Percentiles rank a stretch among this genome's conserved stretches.
Evolutionary conservation across 2,329 filamentous ascomycete genomes (phyloP).

Genomic region (Trichothecium roseum): DNA sequence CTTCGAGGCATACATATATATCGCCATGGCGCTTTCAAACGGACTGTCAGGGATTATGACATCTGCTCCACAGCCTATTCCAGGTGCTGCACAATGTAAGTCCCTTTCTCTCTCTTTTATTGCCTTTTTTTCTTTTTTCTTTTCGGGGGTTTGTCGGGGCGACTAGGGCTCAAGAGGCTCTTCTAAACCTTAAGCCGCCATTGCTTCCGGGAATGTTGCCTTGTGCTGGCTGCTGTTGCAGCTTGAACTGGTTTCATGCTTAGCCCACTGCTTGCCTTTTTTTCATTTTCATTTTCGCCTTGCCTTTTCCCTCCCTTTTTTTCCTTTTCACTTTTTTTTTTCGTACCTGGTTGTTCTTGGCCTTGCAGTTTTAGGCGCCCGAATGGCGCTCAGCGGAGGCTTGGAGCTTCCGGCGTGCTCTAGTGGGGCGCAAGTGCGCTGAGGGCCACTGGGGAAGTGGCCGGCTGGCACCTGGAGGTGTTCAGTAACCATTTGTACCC

Average conservation of each 20-base stretch:
- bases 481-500: too few relatives aligned
- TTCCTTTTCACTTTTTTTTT: too few relatives aligned
- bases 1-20: too few relatives aligned
- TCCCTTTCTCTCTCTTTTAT: not conserved
- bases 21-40: not conserved
- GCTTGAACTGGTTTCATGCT: not conserved
- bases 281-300: not conserved
- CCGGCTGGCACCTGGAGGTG: too few relatives aligned
- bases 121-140: not conserved
- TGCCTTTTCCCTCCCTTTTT: not conserved
- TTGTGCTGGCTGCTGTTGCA: not conserved
- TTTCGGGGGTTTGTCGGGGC: not conserved
- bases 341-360: too few relatives aligned
- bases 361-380: too few relatives aligned
- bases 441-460: too few relatives aligned
- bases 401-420: too few relatives aligned
- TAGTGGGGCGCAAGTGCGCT: too few relatives aligned
- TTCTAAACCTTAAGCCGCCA: not conserved
- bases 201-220: not conserved
- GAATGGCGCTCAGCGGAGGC: too few relatives aligned
- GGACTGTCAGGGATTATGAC: not conserved
- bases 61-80: not conserved
- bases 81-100: not conserved
- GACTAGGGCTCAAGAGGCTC: not conserved
- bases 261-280: not conserved